Percentiles rank a stretch among this genome's conserved stretches.
Evolutionary conservation across 345 rosid genomes (phyloP).

Genomic region (Populus simonii): DNA sequence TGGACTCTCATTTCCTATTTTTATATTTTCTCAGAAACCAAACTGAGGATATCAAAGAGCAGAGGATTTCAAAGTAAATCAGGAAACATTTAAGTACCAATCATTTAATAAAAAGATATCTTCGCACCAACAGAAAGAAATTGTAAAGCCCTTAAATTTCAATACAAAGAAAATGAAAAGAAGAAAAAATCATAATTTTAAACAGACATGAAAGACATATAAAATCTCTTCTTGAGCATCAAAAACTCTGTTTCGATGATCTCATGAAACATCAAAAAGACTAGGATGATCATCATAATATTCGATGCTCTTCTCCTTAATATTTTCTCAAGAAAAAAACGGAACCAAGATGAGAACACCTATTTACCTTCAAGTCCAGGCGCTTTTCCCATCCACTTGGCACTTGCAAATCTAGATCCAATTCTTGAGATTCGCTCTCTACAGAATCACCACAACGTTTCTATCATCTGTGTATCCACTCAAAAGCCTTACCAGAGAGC

Average conservation of each 20-base stretch:
- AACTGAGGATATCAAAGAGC: slow-evolving; percentile 6
- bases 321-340: slow-evolving; percentile 21
- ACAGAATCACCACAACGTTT: background rate
- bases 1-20: background rate
- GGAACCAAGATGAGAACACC: background rate
- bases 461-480: slow-evolving; percentile 25
- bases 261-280: background rate
- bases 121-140: background rate
- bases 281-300: background rate
- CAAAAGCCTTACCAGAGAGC: slow-evolving; percentile 21
- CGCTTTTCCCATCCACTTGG: slow-evolving; percentile 91
- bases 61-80: background rate
- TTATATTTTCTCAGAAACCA: slow-evolving; percentile 19
- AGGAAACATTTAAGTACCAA: no score
- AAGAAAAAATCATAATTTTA: background rate
- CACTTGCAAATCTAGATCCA: slow-evolving; percentile 88
- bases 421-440: slow-evolving; percentile 53
- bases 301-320: background rate
- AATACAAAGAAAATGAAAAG: background rate
- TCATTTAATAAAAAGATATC: background rate
- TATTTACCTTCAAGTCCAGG: slow-evolving; percentile 71
- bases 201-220: background rate
- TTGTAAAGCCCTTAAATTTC: background rate
- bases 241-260: background rate
- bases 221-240: background rate